phyloP scores from a whole-genome alignment of 768 basidiomycete species.

The Plicaturopsis crispa region DNA sequence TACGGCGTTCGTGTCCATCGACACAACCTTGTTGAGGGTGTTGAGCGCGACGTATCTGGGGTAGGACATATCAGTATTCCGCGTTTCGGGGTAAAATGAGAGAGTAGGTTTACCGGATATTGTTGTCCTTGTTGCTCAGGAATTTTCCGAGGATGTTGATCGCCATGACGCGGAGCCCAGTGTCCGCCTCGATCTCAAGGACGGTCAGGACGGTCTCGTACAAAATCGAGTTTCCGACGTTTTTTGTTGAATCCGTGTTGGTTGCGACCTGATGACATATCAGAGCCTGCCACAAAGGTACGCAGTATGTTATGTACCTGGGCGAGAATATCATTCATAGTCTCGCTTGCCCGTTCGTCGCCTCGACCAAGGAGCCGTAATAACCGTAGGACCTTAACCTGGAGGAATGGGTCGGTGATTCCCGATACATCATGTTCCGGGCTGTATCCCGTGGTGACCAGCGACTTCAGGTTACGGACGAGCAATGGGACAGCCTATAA shows the following conservation, averaged over 20 bases:
- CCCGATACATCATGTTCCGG: conserved; percentile 99
- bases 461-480: conserved; percentile 89
- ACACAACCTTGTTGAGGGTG: conserved; percentile 96
- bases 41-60: conserved; percentile 93
- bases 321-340: conserved; percentile 97
- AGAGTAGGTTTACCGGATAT: conserved; percentile 71
- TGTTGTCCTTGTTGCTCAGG: conserved; percentile 95
- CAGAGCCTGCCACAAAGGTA: too few species aligned
- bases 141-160: conserved; percentile 99
- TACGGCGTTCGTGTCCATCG: conserved; percentile 96
- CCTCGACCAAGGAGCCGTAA: conserved; percentile 83
- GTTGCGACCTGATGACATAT: conserved; percentile 99
- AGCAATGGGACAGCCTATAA: conserved; percentile 82
- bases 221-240: conserved; percentile 95
- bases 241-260: conserved; percentile 95
- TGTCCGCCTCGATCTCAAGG: conserved; percentile 95
- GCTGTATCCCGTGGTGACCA: conserved; percentile 94
- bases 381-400: conserved; percentile 87
- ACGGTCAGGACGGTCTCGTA: conserved; percentile 97
- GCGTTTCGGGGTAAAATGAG: too few species aligned
- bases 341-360: conserved; percentile 82
- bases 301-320: conserved; percentile 73
- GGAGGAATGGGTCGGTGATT: conserved; percentile 94
- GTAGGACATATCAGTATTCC: not conserved
- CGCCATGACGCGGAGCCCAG: conserved; percentile 94